These are phyloP conservation scores for Tolypocladium album DNA, from an alignment of 2,329 filamentous ascomycete genomes.

Conservation along the genomic window DNA sequence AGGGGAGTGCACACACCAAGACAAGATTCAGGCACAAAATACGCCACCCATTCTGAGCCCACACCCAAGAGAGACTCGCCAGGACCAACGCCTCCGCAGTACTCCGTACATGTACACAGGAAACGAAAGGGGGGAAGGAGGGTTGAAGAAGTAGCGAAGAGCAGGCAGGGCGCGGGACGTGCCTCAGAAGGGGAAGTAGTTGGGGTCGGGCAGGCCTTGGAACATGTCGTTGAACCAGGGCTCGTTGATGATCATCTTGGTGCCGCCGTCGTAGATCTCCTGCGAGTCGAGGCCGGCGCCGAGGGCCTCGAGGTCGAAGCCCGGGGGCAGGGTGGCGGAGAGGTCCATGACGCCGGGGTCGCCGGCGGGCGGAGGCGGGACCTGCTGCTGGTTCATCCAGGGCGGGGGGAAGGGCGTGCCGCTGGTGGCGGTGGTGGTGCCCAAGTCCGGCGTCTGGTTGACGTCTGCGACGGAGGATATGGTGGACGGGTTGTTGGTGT, in stretches of 20 bases:
- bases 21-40: background rate
- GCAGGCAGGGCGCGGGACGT: background rate
- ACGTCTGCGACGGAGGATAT: background rate
- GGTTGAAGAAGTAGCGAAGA: background rate
- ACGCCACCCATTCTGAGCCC: background rate
- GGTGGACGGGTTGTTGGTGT: background rate
- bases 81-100: background rate
- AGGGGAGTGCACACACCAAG: background rate
- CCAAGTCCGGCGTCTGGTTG: background rate
- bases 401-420: conserved; percentile 2
- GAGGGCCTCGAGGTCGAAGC: conserved; percentile 19
- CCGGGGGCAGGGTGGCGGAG: conserved; percentile 12
- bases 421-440: conserved; percentile 1
- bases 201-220: conserved; percentile 20
- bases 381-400: conserved; percentile 5
- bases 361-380: conserved; percentile 4
- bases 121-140: background rate
- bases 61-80: background rate
- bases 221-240: conserved; percentile 28
- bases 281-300: conserved; percentile 14
- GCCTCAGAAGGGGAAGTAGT: conserved; percentile 22
- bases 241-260: conserved; percentile 26
- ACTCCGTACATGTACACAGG: background rate
- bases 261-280: conserved; percentile 20
- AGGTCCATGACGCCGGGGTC: conserved; percentile 6